Evolutionary conservation across 805 yeast genomes (phyloP), one percentile per base, ranked within the genome.

Genomic region (Kazachstania bromeliacearum): DNA sequence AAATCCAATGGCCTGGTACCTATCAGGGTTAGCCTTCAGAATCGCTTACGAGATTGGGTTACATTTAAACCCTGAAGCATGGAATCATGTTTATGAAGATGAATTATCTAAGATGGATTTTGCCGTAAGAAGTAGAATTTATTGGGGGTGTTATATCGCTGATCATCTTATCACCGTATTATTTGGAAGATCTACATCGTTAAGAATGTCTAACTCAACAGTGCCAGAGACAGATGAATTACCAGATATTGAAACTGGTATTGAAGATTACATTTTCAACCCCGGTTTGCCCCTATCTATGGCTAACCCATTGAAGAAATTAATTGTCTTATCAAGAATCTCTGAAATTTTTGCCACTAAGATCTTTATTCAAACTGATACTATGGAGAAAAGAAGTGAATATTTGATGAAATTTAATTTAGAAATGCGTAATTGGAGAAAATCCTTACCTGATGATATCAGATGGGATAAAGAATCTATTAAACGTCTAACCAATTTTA

Each of bases 101-200:
- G 60, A 62, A 33, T 52, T 68, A 29, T 56, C 65, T 18, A 63
- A 63, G 14, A 59, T 71, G 25, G 75, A 73, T 44, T 64, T 67
- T 25, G 71, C 69, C 30, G 73, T 75, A 28, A 61, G 79, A 44
- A 66, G 73, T 40, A 57, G 81, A 40, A 70, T 75, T 13, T 71
- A 70, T 48, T 75, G 81, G 81, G 80, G 80, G 5, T 66, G 74
- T 31, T 75, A 69, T 46, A 57, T 75, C 44, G 76, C 75, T 5
- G 81, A 75, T 50, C 79, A 73, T 48, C 66, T 75, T 44, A 70
- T 74, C 24, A 66, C 77, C 38, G 57, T 74, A 26, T 55, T 74
- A 14, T 59, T 73, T 35, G 80, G 80, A 4, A 55, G 79, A 36
- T 78, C 79, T 0, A 67, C 75, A 1, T 51, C 66, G 3, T 50